These are phyloP conservation scores for Cladorrhinum sp. DNA, from an alignment of 2,329 filamentous ascomycete species.

Conservation along the genomic window DNA sequence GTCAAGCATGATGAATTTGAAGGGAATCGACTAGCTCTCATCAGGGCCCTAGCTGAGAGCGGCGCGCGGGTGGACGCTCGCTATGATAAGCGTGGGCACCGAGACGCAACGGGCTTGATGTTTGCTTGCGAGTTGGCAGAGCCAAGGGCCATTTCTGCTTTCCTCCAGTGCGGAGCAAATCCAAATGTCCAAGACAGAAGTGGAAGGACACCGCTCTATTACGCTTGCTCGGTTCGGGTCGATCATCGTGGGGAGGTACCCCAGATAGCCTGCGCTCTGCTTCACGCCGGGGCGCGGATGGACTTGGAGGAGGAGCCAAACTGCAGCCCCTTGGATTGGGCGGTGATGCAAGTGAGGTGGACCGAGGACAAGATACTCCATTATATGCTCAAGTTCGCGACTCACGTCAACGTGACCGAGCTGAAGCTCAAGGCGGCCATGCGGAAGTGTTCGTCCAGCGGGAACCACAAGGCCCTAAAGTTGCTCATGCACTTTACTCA, in stretches of 20 bases:
- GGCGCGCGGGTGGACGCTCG: conserved; percentile 24
- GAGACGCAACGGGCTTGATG: conserved; percentile 23
- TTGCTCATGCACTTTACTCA: conserved; percentile 22
- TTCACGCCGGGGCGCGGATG: conserved; percentile 21
- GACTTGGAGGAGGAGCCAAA: conserved; percentile 24
- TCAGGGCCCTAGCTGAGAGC: conserved; percentile 22
- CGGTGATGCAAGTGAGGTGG: conserved; percentile 24
- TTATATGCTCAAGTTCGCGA: conserved; percentile 22
- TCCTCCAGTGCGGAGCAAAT: conserved; percentile 23
- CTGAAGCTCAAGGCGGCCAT: conserved; percentile 20
- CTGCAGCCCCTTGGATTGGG: conserved; percentile 22
- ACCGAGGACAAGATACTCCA: conserved; percentile 24
- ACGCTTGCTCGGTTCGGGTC: conserved; percentile 19
- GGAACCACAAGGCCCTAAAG: conserved; percentile 24
- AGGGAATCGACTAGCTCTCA: conserved; percentile 23
- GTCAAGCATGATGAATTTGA: conserved; percentile 26
- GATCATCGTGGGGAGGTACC: conserved; percentile 24
- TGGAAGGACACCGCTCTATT: conserved; percentile 21
- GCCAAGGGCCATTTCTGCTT: conserved; percentile 20
- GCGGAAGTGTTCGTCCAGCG: conserved; percentile 17
- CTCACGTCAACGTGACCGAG: conserved; percentile 14
- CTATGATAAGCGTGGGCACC: conserved; percentile 24
- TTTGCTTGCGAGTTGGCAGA: conserved; percentile 26
- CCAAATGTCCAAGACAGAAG: conserved; percentile 24
- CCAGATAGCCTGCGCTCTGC: conserved; percentile 21